Conservation (phyloP, 768 basidiomycete genomes). For the Exidia glandulosa region DNA sequence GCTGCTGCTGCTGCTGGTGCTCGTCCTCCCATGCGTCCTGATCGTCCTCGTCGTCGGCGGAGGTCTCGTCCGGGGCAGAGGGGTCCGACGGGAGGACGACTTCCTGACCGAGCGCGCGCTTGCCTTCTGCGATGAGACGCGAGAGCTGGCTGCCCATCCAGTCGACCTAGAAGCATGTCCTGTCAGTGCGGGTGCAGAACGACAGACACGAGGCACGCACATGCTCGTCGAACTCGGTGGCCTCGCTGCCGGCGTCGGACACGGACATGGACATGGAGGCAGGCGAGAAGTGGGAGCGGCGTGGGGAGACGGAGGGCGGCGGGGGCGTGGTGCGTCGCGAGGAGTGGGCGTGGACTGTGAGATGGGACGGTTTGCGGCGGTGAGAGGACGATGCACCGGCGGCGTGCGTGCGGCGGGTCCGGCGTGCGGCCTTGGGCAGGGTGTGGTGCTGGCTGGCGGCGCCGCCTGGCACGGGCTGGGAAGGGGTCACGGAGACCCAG, state of each 20-base stretch:
- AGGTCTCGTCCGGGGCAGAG: too few relatives aligned
- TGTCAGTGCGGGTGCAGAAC: background rate
- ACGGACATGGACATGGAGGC: too few relatives aligned
- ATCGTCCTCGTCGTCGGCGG: background rate
- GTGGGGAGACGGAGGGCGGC: constrained; percentile 9
- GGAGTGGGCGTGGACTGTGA: constrained; percentile 8
- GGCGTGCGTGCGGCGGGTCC: constrained; percentile 22
- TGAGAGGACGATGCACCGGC: too few relatives aligned
- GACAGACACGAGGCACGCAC: constrained; percentile 16
- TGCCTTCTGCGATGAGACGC: constrained; percentile 66
- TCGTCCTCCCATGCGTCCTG: background rate
- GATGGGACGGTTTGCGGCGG: constrained; percentile 26
- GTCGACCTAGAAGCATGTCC: constrained; percentile 46
- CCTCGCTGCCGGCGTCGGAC: constrained; percentile 21
- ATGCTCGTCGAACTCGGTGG: constrained; percentile 35
- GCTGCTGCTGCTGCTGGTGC: background rate
- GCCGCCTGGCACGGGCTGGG: background rate
- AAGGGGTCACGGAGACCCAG: constrained; percentile 28
- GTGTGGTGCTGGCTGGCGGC: constrained; percentile 8
- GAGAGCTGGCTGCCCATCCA: constrained; percentile 68
- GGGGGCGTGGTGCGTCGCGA: constrained; percentile 19
- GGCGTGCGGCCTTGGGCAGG: constrained; percentile 27
- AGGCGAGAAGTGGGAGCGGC: constrained; percentile 15
- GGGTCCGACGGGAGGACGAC: constrained; percentile 41
- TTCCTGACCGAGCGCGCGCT: constrained; percentile 64